phyloP scores from a whole-genome alignment of 305 asterid species.

The Monarda citriodora region DNA sequence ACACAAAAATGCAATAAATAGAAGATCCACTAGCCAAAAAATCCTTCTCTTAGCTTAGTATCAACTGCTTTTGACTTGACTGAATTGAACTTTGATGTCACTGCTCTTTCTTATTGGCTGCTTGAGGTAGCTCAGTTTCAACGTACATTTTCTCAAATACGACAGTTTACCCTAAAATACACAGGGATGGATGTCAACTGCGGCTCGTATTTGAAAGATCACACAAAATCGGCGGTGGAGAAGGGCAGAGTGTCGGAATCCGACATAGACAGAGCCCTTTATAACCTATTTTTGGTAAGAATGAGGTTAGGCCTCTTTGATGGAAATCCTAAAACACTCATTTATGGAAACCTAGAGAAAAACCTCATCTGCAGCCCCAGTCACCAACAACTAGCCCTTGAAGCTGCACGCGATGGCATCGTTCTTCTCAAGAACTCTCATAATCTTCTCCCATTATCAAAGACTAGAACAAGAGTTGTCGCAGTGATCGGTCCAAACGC shows the following conservation, averaged over 20 bases:
- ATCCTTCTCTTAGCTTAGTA: no score
- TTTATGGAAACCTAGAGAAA: constrained; percentile 32
- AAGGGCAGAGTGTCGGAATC: constrained; percentile 46
- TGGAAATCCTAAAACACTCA: constrained; percentile 33
- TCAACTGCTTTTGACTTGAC: no score
- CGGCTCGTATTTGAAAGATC: constrained; percentile 42
- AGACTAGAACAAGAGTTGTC: constrained; percentile 27
- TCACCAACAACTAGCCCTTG: constrained; percentile 44
- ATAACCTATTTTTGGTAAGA: constrained; percentile 51
- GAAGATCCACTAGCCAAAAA: no score
- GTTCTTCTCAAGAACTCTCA: constrained; percentile 50
- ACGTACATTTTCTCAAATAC: constrained; percentile 2
- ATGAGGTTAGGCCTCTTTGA: constrained; percentile 69
- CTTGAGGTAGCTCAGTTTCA: no score
- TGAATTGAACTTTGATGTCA: no score
- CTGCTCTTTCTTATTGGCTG: no score
- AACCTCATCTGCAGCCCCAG: constrained; percentile 32
- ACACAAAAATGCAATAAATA: no score
- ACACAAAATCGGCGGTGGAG: constrained; percentile 54
- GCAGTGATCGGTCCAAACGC: constrained; percentile 67
- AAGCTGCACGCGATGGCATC: constrained; percentile 53
- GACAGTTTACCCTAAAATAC: neutral
- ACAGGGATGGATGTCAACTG: constrained; percentile 71
- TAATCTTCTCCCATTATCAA: constrained; percentile 50
- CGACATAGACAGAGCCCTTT: constrained; percentile 58